Conservation (phyloP, 441 rosid species). For the Viola pubescens region DNA sequence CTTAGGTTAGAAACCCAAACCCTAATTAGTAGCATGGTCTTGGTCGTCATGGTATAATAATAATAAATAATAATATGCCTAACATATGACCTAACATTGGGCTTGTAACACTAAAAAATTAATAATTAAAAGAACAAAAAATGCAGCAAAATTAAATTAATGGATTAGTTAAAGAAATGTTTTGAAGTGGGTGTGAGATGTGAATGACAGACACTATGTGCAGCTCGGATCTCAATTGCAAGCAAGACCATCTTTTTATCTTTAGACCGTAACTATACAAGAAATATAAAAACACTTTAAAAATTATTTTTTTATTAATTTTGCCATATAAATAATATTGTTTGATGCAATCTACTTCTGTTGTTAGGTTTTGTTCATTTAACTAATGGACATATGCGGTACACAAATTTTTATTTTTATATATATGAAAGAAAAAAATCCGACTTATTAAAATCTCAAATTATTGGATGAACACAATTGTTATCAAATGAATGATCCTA, state of each 20-base stretch:
- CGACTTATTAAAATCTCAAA: too few species aligned
- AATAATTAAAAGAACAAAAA: too few species aligned
- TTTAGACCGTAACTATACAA: neutral
- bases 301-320: too few species aligned
- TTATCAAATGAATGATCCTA: too few species aligned
- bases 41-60: too few species aligned
- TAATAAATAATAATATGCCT: neutral
- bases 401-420: too few species aligned
- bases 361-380: too few species aligned
- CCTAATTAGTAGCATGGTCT: neutral
- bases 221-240: conserved; percentile 46
- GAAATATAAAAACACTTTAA: too few species aligned
- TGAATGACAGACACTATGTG: conserved; percentile 33
- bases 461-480: conserved; percentile 4
- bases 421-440: too few species aligned
- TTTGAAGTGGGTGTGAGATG: conserved; percentile 18
- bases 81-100: conserved; percentile 29
- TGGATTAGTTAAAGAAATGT: conserved; percentile 24
- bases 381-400: too few species aligned
- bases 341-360: too few species aligned
- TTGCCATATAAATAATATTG: too few species aligned
- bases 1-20: neutral
- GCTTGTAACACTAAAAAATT: conserved; percentile 15
- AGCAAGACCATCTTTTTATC: conserved; percentile 16
- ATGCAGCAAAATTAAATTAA: neutral